Evolutionary conservation across 169 alveolate genomes (phyloP).

Genomic region (Cryptosporidium viatorum): DNA sequence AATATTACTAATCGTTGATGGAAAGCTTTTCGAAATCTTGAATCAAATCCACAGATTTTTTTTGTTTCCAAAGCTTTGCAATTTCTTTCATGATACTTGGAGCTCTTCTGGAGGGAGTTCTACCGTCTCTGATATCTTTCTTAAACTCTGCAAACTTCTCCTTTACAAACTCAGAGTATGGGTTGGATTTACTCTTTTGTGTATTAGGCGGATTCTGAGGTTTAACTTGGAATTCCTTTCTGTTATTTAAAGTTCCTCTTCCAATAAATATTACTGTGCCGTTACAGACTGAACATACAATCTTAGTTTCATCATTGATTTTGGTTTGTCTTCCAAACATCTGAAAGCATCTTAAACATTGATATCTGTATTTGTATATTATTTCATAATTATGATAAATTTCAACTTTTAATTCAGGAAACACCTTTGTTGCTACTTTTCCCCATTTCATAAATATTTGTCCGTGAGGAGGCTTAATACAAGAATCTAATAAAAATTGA

Average conservation of each 20-base stretch:
- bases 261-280: slow-evolving; percentile 48
- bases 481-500: slow-evolving; percentile 51
- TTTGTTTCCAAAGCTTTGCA: slow-evolving; percentile 65
- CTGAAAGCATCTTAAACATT: slow-evolving; percentile 56
- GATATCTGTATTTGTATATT: slow-evolving; percentile 63
- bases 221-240: neutral
- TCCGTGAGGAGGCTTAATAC: slow-evolving; percentile 74
- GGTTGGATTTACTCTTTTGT: slow-evolving; percentile 8
- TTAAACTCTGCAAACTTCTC: slow-evolving; percentile 57
- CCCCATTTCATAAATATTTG: slow-evolving; percentile 74
- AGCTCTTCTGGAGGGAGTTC: slow-evolving; percentile 65
- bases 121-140: slow-evolving; percentile 20
- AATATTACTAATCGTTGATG: slow-evolving; percentile 19
- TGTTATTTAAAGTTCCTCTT: slow-evolving; percentile 27
- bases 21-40: slow-evolving; percentile 44
- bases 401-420: slow-evolving; percentile 65
- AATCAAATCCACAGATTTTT: neutral
- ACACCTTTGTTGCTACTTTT: slow-evolving; percentile 56
- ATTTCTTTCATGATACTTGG: slow-evolving; percentile 67
- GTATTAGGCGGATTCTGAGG: neutral
- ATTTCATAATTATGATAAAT: slow-evolving; percentile 68
- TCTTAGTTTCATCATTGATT: slow-evolving; percentile 22
- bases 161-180: slow-evolving; percentile 49
- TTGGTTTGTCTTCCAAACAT: slow-evolving; percentile 74
- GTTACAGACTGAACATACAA: slow-evolving; percentile 53